Conservation (phyloP, 2,329 filamentous ascomycete genomes). For the Hypoxylon sp. region DNA sequence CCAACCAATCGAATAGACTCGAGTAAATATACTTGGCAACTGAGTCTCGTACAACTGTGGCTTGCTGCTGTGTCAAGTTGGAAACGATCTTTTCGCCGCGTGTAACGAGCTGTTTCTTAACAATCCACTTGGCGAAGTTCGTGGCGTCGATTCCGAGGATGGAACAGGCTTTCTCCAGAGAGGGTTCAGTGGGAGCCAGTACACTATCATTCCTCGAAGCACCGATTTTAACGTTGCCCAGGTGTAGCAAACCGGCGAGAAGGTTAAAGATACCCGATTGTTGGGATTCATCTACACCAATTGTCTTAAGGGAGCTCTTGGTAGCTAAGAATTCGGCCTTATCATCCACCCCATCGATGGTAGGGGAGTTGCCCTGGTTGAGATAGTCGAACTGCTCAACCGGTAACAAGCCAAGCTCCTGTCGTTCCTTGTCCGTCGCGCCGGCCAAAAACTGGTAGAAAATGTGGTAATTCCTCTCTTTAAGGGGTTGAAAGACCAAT, state of each 20-base stretch:
- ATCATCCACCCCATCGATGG: slow-evolving; percentile 95
- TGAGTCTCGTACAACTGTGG: slow-evolving; percentile 93
- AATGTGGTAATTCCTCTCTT: slow-evolving; percentile 98
- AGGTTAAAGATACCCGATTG: slow-evolving; percentile 91
- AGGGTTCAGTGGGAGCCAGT: slow-evolving; percentile 83
- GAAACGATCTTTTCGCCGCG: slow-evolving; percentile 98
- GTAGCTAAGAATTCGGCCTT: slow-evolving; percentile 94
- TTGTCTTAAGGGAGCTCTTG: slow-evolving; percentile 86
- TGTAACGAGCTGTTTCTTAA: slow-evolving; percentile 98
- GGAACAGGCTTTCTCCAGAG: slow-evolving; percentile 83
- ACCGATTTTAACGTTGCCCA: slow-evolving; percentile 97
- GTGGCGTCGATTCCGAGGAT: slow-evolving; percentile 89
- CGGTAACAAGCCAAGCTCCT: slow-evolving; percentile 83
- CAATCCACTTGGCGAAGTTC: slow-evolving; percentile 97
- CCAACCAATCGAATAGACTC: slow-evolving; percentile 97
- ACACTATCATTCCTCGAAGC: slow-evolving; percentile 91
- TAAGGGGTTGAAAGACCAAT: slow-evolving; percentile 95
- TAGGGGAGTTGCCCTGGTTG: slow-evolving; percentile 92
- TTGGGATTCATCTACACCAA: slow-evolving; percentile 82
- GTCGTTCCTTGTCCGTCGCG: slow-evolving; percentile 84
- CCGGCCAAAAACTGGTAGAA: slow-evolving; percentile 98
- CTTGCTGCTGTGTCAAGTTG: slow-evolving; percentile 93
- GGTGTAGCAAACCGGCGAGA: slow-evolving; percentile 89
- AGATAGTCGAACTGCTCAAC: slow-evolving; percentile 96
- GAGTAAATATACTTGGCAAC: slow-evolving; percentile 99